Evolutionary conservation across 2,329 filamentous ascomycete genomes (phyloP), one percentile per base, ranked within the genome.

Genomic region (Ceratocystis alfenasii): DNA sequence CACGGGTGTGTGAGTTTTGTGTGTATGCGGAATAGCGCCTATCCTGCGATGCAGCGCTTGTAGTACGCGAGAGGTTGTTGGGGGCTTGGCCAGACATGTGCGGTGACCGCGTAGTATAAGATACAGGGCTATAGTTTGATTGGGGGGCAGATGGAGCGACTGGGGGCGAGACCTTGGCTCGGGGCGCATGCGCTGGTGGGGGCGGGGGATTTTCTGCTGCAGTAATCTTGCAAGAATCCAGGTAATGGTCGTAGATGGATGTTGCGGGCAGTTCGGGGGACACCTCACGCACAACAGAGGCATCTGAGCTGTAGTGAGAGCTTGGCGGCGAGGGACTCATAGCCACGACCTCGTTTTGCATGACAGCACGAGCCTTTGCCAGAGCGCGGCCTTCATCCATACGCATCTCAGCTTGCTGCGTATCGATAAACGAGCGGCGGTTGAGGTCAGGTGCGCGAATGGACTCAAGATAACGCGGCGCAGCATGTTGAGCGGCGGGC

Each of bases 361-460:
- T 8, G 2, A 59, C 53, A 17, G 66, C 65, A 22, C 66, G 63
- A 61, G 82, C 82, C 67, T 81, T 78, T 6, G 82, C 78, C 68
- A 87, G 80, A 6, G 82, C 83, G 70, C 78, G 77, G 1, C 82
- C 84, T 71, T 87, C 84, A 4, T 80, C 83, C 70, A 81, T 75
- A 46, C 83, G 79, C 80, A 86, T 85, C 71, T 86, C 77, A 3
- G 82, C 82, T 71, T 79, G 81, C 69, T 82, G 82, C 20, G 78
- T 77, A 72, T 82, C 82, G 66, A 85, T 83, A 69, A 82, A 83
- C 0, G 82, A 85, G 67, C 77, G 79, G 63, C 82, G 77, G 57
- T 79, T 79, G 30, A 84, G 82, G 68, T 84, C 79, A 36, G 77
- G 78, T 10, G 73, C 71, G 20, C 71, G 71, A 20, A 74, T 76